phyloP scores from a whole-genome alignment of 371 early-diverging fungal species.

The Mitosporidium daphniae region DNA sequence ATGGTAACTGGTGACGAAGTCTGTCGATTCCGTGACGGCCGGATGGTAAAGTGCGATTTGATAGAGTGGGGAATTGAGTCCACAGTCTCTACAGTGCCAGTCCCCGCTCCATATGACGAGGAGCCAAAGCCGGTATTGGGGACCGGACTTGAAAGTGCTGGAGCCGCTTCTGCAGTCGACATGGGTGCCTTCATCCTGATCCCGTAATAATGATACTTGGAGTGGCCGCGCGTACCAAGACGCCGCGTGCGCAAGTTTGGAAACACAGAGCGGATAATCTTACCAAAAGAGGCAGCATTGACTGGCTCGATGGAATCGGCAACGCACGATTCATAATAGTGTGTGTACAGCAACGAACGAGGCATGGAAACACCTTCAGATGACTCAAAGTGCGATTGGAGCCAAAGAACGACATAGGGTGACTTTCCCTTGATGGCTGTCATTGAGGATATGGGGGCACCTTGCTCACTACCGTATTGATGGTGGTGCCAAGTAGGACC shows the following conservation, averaged over 20 bases:
- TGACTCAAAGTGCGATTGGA: constrained; percentile 14
- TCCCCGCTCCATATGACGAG: no score
- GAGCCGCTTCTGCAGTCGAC: no score
- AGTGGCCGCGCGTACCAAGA: constrained; percentile 18
- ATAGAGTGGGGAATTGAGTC: no score
- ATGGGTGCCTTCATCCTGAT: constrained; percentile 6
- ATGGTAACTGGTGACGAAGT: no score
- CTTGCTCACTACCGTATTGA: no score
- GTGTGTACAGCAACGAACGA: constrained; percentile 16
- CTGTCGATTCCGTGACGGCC: no score
- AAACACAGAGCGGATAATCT: constrained; percentile 17
- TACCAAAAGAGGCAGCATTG: constrained; percentile 24
- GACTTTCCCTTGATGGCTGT: not conserved
- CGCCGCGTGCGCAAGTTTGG: constrained; percentile 18
- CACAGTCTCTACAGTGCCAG: no score
- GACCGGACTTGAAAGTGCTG: no score
- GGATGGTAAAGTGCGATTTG: no score
- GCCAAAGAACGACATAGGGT: constrained; percentile 3
- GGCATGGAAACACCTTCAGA: constrained; percentile 16
- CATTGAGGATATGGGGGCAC: no score
- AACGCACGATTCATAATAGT: constrained; percentile 13
- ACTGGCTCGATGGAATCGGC: constrained; percentile 11
- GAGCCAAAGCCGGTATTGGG: no score
- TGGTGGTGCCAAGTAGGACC: no score
- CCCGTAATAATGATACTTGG: constrained; percentile 17